These are phyloP conservation scores for Hypoxylon sp. DNA, from an alignment of 2,329 filamentous ascomycete genomes.

Conservation along the genomic window DNA sequence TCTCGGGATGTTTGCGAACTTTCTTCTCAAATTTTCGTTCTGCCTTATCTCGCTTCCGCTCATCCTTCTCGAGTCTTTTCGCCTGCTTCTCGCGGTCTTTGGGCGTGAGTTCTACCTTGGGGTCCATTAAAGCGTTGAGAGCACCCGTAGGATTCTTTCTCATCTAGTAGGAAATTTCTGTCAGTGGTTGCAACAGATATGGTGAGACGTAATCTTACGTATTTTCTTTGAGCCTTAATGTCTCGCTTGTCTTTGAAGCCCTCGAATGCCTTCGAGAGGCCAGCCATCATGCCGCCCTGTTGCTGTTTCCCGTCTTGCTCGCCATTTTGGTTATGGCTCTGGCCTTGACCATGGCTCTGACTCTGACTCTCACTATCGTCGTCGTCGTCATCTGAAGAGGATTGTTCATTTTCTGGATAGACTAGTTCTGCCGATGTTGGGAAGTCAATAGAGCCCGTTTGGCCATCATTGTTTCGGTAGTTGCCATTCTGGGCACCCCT, in stretches of 20 bases:
- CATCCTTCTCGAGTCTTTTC: conserved; percentile 33
- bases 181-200: background rate
- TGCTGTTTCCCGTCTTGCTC: background rate
- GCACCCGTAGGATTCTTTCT: conserved; percentile 39
- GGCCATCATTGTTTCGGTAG: conserved; percentile 40
- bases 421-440: conserved; percentile 43
- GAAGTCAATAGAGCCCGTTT: conserved; percentile 40
- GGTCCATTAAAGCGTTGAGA: conserved; percentile 37
- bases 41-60: conserved; percentile 33
- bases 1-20: conserved; percentile 36
- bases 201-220: conserved; percentile 19
- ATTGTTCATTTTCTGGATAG: conserved; percentile 36
- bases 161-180: conserved; percentile 14
- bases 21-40: conserved; percentile 40
- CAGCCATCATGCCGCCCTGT: conserved; percentile 17
- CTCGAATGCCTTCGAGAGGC: conserved; percentile 28
- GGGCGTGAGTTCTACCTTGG: conserved; percentile 38
- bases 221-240: conserved; percentile 38
- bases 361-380: conserved; percentile 8
- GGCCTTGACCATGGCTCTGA: conserved; percentile 1
- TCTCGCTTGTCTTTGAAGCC: conserved; percentile 31
- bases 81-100: conserved; percentile 42
- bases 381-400: conserved; percentile 9
- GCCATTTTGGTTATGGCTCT: background rate
- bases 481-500: conserved; percentile 4